Evolutionary conservation across 495 filamentous ascomycete species (phyloP).

Genomic region (Aspergillus steynii): DNA sequence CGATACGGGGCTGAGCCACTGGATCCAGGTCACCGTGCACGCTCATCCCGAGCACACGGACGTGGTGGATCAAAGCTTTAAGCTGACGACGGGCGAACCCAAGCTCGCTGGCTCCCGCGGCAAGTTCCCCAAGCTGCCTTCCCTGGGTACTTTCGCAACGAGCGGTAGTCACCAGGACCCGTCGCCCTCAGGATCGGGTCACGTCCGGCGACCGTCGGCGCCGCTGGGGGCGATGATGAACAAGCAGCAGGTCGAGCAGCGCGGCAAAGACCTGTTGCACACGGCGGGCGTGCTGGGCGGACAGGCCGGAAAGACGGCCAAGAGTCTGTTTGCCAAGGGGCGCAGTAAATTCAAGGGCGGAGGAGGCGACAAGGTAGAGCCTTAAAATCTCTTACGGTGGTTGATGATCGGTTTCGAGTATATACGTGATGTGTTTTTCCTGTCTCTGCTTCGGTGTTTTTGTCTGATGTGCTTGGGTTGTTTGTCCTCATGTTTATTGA

Average conservation of each 20-base stretch:
- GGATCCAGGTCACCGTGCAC: conserved; percentile 58
- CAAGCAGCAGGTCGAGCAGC: conserved; percentile 58
- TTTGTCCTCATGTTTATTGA: conserved; percentile 11
- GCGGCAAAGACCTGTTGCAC: conserved; percentile 83
- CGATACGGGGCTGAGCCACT: conserved; percentile 73
- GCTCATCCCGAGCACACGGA: conserved; percentile 54
- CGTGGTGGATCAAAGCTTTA: conserved; percentile 38
- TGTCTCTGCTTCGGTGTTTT: conserved; percentile 4
- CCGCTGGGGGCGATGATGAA: conserved; percentile 42
- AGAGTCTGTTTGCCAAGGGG: conserved; percentile 84
- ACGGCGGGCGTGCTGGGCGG: conserved; percentile 71
- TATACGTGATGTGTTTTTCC: conserved; percentile 8
- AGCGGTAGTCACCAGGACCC: conserved; percentile 45
- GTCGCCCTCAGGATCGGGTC: conserved; percentile 34
- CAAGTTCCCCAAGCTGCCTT: conserved; percentile 49
- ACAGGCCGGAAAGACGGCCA: conserved; percentile 73
- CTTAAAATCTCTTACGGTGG: conserved; percentile 48
- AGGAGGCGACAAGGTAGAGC: conserved; percentile 76
- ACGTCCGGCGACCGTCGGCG: conserved; percentile 36
- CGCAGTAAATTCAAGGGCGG: conserved; percentile 75
- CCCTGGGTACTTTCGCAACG: conserved; percentile 33
- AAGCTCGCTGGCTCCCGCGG: conserved; percentile 38
- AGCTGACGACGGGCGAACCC: conserved; percentile 28
- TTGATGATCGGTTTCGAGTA: not conserved
- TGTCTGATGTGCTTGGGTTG: conserved; percentile 12